Base-by-base conservation (phyloP, 805 yeast genomes). In the Naumovozyma castellii region DNA sequence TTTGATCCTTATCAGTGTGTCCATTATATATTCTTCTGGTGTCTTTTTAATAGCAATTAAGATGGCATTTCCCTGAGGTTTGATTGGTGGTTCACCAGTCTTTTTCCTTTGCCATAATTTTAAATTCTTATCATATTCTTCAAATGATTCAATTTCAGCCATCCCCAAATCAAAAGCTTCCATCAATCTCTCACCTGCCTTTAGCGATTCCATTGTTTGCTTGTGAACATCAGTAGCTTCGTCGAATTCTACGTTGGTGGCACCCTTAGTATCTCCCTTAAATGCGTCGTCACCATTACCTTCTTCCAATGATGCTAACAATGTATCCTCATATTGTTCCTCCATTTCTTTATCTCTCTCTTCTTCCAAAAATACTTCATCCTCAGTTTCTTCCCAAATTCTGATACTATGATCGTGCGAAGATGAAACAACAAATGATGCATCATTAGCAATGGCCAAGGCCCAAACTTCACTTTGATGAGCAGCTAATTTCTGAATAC, bases 391-490 rank as follows among this genome's bases (percentile, higher is more conserved):
- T 43, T 73, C 73, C 98, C 98, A 92, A n/a, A 88, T 63, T 59
- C 98, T 73, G 36, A 90, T 76, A 53, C 94, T 80, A 56, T 86
- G 94, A 59, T 92, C 99, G 59, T 92, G 99, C 4, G 96, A 80
- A 1, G 88, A 80, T 14, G 94, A 74, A 3, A 84, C 80, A 47
- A 86, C 75, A 51, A 78, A 78, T 16, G 72, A 65, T 2, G 95
- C 95, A 49, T 72, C 75, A 18, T 64, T 62, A 43, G 94, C 78
- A 14, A 90, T 73, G n/a, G 88, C 81, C 36, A 92, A 59, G 31
- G 86, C 75, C 98, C 97, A 92, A 18, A 92, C 94, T 64, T 92
- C 97, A 42, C 86, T 74, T 43, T 86, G 94, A 59, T 92, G 97
- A 4, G 82, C 88, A 6, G 76, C 73, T 25, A 92, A 68, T 53